Base-by-base conservation (phyloP, 768 basidiomycete species). In the Lactarius sanguifluus region DNA sequence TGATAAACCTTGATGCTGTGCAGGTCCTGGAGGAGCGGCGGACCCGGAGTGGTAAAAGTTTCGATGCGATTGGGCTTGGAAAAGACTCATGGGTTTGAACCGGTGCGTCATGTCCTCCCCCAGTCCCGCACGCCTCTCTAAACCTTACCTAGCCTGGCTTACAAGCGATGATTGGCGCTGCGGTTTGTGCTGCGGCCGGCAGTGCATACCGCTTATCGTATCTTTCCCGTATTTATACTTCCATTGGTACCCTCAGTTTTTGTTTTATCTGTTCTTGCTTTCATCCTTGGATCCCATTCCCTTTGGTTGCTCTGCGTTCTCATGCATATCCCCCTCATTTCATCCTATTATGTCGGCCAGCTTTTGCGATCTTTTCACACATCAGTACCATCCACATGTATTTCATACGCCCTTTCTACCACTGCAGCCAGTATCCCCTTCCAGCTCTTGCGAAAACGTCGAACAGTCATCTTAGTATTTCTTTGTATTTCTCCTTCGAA, bases 41-140 rank as follows among this genome's bases (percentile, higher is more conserved):
- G 67, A 90, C 90, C n/a, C 80, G 91, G 65, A 92, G 91, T 70
- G 91, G 91, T 59, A 92, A 91, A 79, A 89, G 85, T 76, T 93
- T 93, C 69, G 91, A 92, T 72, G 91, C 86, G 54, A 89, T 90
- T 72, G 85, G 88, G 23, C 81, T 87, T n/a, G 89, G 89, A 64
- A 87, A 88, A 74, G 87, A 90, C 45, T 83, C 83, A 50, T 92
- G 90, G 90, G 85, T 91, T 62, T 90, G 82, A 80, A 70, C 64
- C 64, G 65, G 83, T 85, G 77, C 75, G 85, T 79, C 61, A 16
- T 41, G 54, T 63, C 23, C 15, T 38, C 36, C 38, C 38, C 18
- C 32, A 34, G 50, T 32, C 13, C 40, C 30, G 55, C 28, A 57
- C 56, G 25, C 23, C 36, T 34, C 30, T 32, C 30, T 20, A 18